Conservation (phyloP, 2,329 filamentous ascomycete species). For the Paecilomyces fulvus region DNA sequence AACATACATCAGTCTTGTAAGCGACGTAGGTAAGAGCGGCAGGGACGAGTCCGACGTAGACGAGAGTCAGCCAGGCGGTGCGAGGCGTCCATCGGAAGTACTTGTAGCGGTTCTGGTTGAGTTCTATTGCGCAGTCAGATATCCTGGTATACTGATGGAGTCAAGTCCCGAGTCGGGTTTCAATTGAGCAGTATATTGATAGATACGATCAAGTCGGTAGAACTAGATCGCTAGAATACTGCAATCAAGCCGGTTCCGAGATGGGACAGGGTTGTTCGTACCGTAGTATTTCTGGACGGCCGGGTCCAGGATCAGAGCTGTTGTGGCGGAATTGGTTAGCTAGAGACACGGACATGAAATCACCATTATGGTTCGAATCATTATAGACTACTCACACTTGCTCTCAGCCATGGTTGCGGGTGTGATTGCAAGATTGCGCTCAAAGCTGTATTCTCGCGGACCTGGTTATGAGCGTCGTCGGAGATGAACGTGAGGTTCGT, state of each 20-base stretch:
- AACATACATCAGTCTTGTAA: slow-evolving; percentile 77
- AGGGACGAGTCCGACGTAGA: slow-evolving; percentile 69
- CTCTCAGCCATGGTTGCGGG: neutral
- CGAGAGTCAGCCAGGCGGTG: slow-evolving; percentile 70
- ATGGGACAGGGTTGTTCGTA: slow-evolving; percentile 22
- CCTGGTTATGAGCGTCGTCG: neutral
- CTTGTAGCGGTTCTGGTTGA: slow-evolving; percentile 77
- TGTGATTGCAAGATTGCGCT: neutral
- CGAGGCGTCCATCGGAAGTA: slow-evolving; percentile 91
- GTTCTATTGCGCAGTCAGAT: slow-evolving; percentile 48
- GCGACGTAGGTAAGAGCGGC: slow-evolving; percentile 60
- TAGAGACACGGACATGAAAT: neutral
- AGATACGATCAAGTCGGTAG: neutral
- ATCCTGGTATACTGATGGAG: too few relatives aligned
- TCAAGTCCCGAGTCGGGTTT: neutral
- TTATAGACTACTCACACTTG: neutral
- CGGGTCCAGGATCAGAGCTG: slow-evolving; percentile 36
- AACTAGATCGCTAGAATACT: neutral
- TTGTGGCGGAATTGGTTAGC: slow-evolving; percentile 7
- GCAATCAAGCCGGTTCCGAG: slow-evolving; percentile 5
- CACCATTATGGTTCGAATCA: neutral
- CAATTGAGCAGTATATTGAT: neutral
- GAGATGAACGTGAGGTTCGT: neutral
- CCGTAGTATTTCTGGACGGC: slow-evolving; percentile 43
- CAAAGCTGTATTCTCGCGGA: neutral